Percentiles rank a stretch among this genome's conserved stretches.
Evolutionary conservation across 345 rosid species (phyloP).

Genomic region (Dovyalis caffra): DNA sequence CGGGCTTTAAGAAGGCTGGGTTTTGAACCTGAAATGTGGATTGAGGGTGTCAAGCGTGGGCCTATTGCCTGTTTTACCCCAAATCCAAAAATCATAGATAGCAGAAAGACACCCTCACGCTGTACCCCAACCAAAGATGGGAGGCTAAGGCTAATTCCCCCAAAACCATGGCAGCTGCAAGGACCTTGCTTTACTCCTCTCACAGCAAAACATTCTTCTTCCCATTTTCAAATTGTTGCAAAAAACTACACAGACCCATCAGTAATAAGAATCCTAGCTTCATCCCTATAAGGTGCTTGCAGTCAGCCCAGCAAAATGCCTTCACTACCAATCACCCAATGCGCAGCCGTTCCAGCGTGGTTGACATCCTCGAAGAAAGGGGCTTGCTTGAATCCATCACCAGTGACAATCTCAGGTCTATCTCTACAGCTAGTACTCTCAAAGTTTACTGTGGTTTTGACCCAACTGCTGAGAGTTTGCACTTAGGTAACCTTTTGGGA

Average conservation of each 20-base stretch:
- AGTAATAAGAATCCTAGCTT: slow-evolving; percentile 17
- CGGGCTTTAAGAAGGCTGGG: not conserved
- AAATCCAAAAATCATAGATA: too few species aligned
- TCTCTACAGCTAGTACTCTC: slow-evolving; percentile 44
- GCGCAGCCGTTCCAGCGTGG: slow-evolving; percentile 44
- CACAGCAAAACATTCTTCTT: slow-evolving; percentile 33
- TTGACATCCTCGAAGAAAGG: slow-evolving; percentile 72
- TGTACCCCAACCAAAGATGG: not conserved
- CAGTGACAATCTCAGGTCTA: slow-evolving; percentile 69
- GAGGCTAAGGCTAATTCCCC: too few species aligned
- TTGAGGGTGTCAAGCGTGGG: not conserved
- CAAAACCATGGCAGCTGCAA: slow-evolving; percentile 24
- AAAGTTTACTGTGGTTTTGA: slow-evolving; percentile 92
- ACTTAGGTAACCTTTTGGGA: slow-evolving; percentile 87
- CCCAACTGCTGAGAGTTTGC: slow-evolving; percentile 92
- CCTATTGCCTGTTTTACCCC: not conserved
- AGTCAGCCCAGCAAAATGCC: slow-evolving; percentile 25
- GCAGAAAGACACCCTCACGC: not conserved
- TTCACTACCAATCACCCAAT: slow-evolving; percentile 13
- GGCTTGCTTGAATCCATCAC: slow-evolving; percentile 83
- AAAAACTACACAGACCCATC: slow-evolving; percentile 16
- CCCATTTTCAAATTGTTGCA: slow-evolving; percentile 26
- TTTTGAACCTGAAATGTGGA: not conserved
- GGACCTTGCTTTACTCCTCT: slow-evolving; percentile 30
- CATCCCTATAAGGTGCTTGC: slow-evolving; percentile 30